Evolutionary conservation across 805 yeast genomes (phyloP).

Genomic region (Schwanniomyces polymorphus): DNA sequence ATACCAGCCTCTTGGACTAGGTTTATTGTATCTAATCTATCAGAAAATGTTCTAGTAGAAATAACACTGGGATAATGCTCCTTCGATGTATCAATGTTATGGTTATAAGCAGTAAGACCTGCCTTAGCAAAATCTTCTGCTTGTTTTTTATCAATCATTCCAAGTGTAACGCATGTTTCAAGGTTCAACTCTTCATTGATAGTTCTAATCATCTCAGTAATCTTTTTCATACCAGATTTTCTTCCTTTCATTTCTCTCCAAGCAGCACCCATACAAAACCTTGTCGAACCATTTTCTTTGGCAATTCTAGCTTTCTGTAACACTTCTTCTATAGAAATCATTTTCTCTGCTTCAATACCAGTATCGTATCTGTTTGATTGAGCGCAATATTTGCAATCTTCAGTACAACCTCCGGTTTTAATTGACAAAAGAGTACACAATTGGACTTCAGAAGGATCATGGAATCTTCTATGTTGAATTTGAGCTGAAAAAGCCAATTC

Average conservation of each 20-base stretch:
- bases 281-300: slow-evolving; percentile 67
- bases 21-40: slow-evolving; percentile 63
- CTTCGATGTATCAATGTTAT: slow-evolving; percentile 77
- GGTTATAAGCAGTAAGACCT: slow-evolving; percentile 81
- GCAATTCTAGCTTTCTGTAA: slow-evolving; percentile 64
- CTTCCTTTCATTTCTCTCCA: slow-evolving; percentile 86
- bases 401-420: slow-evolving; percentile 80
- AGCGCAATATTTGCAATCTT: slow-evolving; percentile 80
- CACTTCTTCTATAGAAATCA: slow-evolving; percentile 63
- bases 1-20: slow-evolving; percentile 66
- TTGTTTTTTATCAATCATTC: slow-evolving; percentile 72
- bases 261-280: slow-evolving; percentile 86
- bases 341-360: slow-evolving; percentile 67
- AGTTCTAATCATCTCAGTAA: slow-evolving; percentile 61
- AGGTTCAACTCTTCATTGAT: slow-evolving; percentile 61
- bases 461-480: slow-evolving; percentile 62
- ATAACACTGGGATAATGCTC: slow-evolving; percentile 75
- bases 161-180: slow-evolving; percentile 80
- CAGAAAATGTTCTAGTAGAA: slow-evolving; percentile 69
- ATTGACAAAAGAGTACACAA: slow-evolving; percentile 73
- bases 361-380: slow-evolving; percentile 71
- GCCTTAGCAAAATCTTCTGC: slow-evolving; percentile 59
- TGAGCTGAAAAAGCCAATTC: slow-evolving; percentile 63
- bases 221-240: slow-evolving; percentile 61
- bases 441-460: slow-evolving; percentile 70